Evolutionary conservation across 768 basidiomycete species (phyloP), one percentile per base, ranked within the genome.

Genomic region (Leucocoprinus leucothites): DNA sequence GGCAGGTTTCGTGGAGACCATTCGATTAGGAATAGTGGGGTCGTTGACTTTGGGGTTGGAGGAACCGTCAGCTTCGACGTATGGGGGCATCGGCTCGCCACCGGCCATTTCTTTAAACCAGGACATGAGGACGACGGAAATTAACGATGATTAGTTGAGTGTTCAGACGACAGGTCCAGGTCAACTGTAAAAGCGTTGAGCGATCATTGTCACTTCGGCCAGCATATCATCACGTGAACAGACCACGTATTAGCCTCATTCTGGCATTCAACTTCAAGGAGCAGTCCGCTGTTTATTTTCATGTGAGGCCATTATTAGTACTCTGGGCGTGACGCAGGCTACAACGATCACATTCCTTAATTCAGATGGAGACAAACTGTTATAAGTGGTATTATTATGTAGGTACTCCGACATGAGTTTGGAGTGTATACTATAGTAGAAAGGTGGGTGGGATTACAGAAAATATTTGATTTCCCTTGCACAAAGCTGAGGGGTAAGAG

Each of bases 1-100:
- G 26, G 93, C 91, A 41, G 82, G 71, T 74, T 95, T 96, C 59
- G 81, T 82, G 24, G 87, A 82, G 36, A 95, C 90, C 76, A 82
- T 80, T 61, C 89, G 80, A 56, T 80, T 77, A 1, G 85, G 81
- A 58, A 86, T 81, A 51, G 69, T 60, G 52, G 87, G 87, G 69
- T 90, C 88, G 60, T 73, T 67, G 3, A 84, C 82, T 69, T 81
- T 81, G 46, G 71, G 75, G 53, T 81, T 74, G 48, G 73, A 69
- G 9, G 76, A 64, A 38, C 73, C 60, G 26, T 72, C 74, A 8
- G 75, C 63, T 28, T 74, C 76, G 24, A 66, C 64, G 58, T 72
- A 76, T 14, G 69, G 71, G 34, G 72, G 65, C 38, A 73, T 66
- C 22, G 65, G 62, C 51, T 72, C 66, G 2, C 73, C 76, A 36